Evolutionary conservation across 1,284 basidiomycete genomes (phyloP).

Genomic region (Trichosporon sp.): DNA sequence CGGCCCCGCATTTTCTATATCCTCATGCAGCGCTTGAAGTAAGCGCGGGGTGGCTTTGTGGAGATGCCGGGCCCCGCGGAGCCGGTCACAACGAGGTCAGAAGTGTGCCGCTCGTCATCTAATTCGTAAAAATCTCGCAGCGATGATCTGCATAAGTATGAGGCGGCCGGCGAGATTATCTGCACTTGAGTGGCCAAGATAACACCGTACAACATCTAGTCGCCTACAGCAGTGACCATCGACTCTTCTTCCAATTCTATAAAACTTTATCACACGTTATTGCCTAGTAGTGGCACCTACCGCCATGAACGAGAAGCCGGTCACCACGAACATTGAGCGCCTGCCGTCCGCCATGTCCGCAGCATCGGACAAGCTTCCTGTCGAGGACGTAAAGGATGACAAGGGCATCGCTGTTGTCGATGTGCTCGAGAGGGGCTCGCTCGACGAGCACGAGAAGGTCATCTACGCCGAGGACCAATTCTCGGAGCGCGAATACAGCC

Average conservation of each 20-base stretch:
- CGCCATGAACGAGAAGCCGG: neutral
- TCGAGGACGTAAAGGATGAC: neutral
- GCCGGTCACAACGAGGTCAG: neutral
- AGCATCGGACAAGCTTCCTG: neutral
- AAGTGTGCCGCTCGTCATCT: neutral
- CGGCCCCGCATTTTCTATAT: neutral
- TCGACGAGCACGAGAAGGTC: constrained; percentile 11
- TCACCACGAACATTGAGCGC: neutral
- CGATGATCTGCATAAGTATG: neutral
- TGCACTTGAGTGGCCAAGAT: no score
- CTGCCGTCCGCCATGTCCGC: neutral
- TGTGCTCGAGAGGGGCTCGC: neutral
- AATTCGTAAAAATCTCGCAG: neutral
- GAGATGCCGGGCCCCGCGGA: neutral
- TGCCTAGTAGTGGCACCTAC: neutral
- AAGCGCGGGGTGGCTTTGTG: neutral
- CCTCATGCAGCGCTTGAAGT: neutral
- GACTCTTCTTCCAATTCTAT: no score
- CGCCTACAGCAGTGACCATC: no score
- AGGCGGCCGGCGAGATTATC: no score
- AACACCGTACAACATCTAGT: no score
- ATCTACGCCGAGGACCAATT: constrained; percentile 15
- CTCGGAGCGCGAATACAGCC: constrained; percentile 10
- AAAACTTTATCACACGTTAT: no score
- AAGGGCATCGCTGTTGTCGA: neutral